Conservation (phyloP, 2,329 filamentous ascomycete genomes). For the Penicillium hordei region DNA sequence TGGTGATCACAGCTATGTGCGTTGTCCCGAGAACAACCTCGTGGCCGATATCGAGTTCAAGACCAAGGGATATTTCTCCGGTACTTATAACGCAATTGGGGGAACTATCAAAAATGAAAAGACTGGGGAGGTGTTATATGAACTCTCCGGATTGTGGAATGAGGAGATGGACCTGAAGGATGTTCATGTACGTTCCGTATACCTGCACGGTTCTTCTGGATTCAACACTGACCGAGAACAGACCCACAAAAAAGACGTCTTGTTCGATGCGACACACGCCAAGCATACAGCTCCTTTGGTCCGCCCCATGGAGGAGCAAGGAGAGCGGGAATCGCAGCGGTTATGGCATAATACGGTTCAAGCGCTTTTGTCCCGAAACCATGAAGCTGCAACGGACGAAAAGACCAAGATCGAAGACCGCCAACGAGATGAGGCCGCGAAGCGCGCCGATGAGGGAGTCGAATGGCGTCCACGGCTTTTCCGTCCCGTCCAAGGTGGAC, state of each 20-base stretch:
- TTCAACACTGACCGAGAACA: conserved; percentile 39
- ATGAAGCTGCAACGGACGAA: conserved; percentile 85
- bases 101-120: conserved; percentile 85
- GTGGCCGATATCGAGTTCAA: conserved; percentile 96
- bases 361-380: conserved; percentile 81
- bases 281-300: conserved; percentile 72
- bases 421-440: conserved; percentile 84
- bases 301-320: conserved; percentile 80
- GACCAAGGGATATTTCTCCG: conserved; percentile 94
- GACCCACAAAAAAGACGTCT: conserved; percentile 84
- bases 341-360: conserved; percentile 80
- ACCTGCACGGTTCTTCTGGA: background rate
- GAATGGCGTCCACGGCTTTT: conserved; percentile 91
- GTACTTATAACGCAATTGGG: conserved; percentile 93
- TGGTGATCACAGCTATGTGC: conserved; percentile 89
- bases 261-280: conserved; percentile 81
- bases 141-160: conserved; percentile 89
- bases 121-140: conserved; percentile 83
- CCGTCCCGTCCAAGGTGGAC: conserved; percentile 68
- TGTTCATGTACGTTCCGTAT: conserved; percentile 51
- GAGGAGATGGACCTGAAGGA: conserved; percentile 93
- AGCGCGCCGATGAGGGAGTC: conserved; percentile 71
- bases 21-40: conserved; percentile 83
- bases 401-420: conserved; percentile 95
- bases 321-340: conserved; percentile 82